Percentiles rank a stretch among this genome's conserved stretches.
Conservation (phyloP, 1,284 basidiomycete species). For the Trichosporon inkin region DNA sequence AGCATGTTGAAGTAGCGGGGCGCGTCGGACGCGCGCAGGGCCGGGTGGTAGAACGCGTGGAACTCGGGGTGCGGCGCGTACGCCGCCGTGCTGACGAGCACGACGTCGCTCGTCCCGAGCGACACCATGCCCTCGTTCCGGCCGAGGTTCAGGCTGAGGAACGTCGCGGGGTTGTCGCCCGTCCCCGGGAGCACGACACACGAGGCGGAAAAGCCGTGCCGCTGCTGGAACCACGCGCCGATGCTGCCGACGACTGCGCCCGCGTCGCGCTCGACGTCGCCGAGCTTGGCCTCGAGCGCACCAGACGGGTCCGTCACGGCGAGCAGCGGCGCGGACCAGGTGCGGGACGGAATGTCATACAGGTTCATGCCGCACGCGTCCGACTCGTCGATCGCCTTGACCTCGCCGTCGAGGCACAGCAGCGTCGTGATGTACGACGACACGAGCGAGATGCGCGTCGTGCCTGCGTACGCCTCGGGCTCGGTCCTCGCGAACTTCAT, state of each 20-base stretch:
- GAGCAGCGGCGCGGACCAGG: slow-evolving; percentile 64
- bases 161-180: slow-evolving; percentile 86
- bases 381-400: slow-evolving; percentile 50
- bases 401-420: slow-evolving; percentile 56
- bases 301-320: slow-evolving; percentile 56
- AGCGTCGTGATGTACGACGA: slow-evolving; percentile 79
- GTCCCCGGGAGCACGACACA: slow-evolving; percentile 81
- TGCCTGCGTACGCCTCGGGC: slow-evolving; percentile 62
- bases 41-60: slow-evolving; percentile 55
- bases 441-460: slow-evolving; percentile 71
- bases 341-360: slow-evolving; percentile 61
- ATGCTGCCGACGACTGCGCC: slow-evolving; percentile 66
- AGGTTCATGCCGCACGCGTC: slow-evolving; percentile 92
- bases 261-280: slow-evolving; percentile 66
- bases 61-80: slow-evolving; percentile 53
- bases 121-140: slow-evolving; percentile 73
- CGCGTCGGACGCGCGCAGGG: slow-evolving; percentile 28
- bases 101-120: slow-evolving; percentile 86
- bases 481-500: slow-evolving; percentile 62
- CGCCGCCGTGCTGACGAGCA: slow-evolving; percentile 62
- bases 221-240: slow-evolving; percentile 65
- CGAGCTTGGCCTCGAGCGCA: slow-evolving; percentile 67
- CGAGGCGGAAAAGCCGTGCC: slow-evolving; percentile 71
- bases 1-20: slow-evolving; percentile 53
- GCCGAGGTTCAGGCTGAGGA: slow-evolving; percentile 59